Base-by-base conservation (phyloP, 208 protist genomes). In the Endotrypanum monterogeii region DNA sequence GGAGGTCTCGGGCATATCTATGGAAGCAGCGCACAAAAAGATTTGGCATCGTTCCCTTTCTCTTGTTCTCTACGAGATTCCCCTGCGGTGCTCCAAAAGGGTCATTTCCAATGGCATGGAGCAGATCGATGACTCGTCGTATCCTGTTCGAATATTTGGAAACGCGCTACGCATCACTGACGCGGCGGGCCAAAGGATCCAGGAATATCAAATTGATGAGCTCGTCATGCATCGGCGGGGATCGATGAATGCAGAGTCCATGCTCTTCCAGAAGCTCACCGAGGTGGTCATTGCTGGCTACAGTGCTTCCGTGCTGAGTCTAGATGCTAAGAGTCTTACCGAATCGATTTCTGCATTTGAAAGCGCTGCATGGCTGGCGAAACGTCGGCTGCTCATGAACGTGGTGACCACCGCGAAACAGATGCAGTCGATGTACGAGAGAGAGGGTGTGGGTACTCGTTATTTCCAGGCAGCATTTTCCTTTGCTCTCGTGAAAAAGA, bases 51-150 rank as follows among this genome's bases (percentile, higher is more conserved):
- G 73, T 60, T 55, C 39, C 50, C 62, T 77, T 3, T 67, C 74
- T 2, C 71, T 89, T 23, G 69, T 74, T 30, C 62, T 87, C n/a
- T 89, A 83, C 74, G 84, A 89, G 62, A 80, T 85, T 37, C 80
- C 76, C 16, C 72, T 89, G 63, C 79, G 79, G 9, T 80, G 71
- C 57, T 32, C 30, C 12, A 71, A 56, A 32, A 66, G 16, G 32
- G 60, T 50, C 32, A 73, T 75, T 32, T 55, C 63, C 14, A 65
- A 79, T 28, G 81, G 74, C 39, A 48, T 65, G 12, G 79, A 79
- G 25, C 37, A 69, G 30, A 61, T 78, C 61, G 80, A 83, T 58
- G 75, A 77, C 60, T 67, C 73, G 16, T 62, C 41, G 60, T 79
- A 78, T 39, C 66, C 77, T 0, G 71, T 85, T 32, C 78, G 76